These are phyloP conservation scores for Rosa rugosa DNA, from an alignment of 306 rosid genomes.

Conservation along the genomic window DNA sequence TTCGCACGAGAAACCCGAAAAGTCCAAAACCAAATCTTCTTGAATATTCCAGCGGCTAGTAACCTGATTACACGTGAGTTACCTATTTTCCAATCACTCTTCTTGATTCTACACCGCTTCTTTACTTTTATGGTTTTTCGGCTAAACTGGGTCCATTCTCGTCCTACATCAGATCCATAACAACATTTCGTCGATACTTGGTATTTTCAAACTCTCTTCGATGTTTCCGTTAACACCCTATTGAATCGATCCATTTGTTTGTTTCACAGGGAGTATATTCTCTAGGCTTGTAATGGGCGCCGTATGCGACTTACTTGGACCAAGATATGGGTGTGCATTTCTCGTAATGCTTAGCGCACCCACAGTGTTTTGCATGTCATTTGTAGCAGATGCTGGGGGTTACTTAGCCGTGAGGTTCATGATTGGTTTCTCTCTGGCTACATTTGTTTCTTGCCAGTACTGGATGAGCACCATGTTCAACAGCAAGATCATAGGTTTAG, in stretches of 20 bases:
- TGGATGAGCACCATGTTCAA: conserved; percentile 98
- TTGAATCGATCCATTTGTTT: not conserved
- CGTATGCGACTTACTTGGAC: conserved; percentile 74
- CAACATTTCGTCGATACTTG: no score
- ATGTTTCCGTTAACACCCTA: not conserved
- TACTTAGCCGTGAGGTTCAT: conserved; percentile 66
- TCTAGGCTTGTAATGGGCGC: conserved; percentile 84
- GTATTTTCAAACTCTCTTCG: not conserved
- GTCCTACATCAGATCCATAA: no score
- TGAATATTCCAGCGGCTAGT: no score
- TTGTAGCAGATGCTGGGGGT: conserved; percentile 60
- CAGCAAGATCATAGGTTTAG: conserved; percentile 80
- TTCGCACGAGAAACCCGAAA: no score
- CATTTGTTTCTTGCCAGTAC: conserved; percentile 87
- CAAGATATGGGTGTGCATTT: conserved; percentile 80
- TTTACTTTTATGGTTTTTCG: no score
- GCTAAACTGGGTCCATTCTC: no score
- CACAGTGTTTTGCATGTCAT: conserved; percentile 75
- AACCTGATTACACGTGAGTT: no score
- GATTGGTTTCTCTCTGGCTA: conserved; percentile 86
- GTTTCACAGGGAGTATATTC: conserved; percentile 53
- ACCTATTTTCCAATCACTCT: no score
- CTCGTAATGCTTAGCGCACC: conserved; percentile 68
- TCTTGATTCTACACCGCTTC: no score
- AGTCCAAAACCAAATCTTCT: no score